phyloP scores from a whole-genome alignment of 1,284 basidiomycete genomes.

The Schizophyllum commune region DNA sequence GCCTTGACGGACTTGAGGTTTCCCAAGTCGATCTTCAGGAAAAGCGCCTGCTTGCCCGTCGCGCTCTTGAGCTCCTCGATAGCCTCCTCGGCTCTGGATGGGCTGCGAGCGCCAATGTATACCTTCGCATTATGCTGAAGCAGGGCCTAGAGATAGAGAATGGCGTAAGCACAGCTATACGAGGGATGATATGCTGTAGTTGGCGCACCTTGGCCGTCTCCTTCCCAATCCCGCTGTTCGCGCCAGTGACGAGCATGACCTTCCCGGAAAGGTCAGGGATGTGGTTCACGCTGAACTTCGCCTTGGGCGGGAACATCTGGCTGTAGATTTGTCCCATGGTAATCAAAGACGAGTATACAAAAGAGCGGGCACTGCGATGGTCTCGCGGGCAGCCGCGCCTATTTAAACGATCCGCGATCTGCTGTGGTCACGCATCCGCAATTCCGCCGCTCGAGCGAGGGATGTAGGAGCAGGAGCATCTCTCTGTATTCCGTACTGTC shows the following conservation, averaged over 20 bases:
- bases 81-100: conserved; percentile 32
- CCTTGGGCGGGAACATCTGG: conserved; percentile 23
- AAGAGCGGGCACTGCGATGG: too few species aligned
- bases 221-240: conserved; percentile 32
- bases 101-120: conserved; percentile 44
- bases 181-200: not conserved
- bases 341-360: not conserved
- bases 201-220: conserved; percentile 17
- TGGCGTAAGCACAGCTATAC: not conserved
- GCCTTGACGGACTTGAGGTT: conserved; percentile 38
- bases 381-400: too few species aligned
- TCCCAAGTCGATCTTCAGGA: conserved; percentile 48
- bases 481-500: too few species aligned
- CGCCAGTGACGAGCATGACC: conserved; percentile 29
- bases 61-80: conserved; percentile 37
- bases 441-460: too few species aligned
- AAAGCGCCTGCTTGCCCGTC: conserved; percentile 35
- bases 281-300: conserved; percentile 23
- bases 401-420: too few species aligned
- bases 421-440: too few species aligned
- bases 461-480: too few species aligned
- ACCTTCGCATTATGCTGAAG: conserved; percentile 42
- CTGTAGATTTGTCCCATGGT: conserved; percentile 7
- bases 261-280: conserved; percentile 30
- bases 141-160: conserved; percentile 20